These are phyloP conservation scores for Pisolithus microcarpus DNA, from an alignment of 768 basidiomycete species.

Conservation along the genomic window DNA sequence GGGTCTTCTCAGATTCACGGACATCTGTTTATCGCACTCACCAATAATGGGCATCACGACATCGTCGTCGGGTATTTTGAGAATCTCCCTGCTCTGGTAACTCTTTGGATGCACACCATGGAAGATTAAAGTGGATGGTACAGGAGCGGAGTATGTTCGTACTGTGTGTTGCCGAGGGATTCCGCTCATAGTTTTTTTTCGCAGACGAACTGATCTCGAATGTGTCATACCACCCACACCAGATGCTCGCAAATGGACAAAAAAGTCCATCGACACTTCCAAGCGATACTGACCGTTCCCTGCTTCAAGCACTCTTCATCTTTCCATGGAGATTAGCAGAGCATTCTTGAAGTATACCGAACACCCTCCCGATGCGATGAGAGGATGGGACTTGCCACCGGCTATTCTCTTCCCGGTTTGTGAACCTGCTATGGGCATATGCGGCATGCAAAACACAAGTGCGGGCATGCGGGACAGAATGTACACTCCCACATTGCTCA, in stretches of 20 bases:
- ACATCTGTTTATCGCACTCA: constrained; percentile 57
- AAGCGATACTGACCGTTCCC: constrained; percentile 68
- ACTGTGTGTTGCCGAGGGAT: background rate
- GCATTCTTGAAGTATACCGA: constrained; percentile 90
- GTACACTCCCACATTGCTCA: constrained; percentile 75
- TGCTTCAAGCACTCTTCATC: constrained; percentile 49
- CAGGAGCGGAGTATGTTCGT: constrained; percentile 36
- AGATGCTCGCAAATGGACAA: constrained; percentile 11
- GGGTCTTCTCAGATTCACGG: constrained; percentile 75
- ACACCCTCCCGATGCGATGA: constrained; percentile 90
- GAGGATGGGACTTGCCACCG: constrained; percentile 90
- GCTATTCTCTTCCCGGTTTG: constrained; percentile 57
- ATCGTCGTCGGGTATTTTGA: constrained; percentile 64
- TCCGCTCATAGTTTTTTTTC: background rate
- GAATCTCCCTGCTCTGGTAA: constrained; percentile 89
- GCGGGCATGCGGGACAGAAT: constrained; percentile 34
- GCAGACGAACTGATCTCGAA: constrained; percentile 59
- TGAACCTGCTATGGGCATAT: background rate
- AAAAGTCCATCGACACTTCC: constrained; percentile 58
- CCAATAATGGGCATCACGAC: constrained; percentile 47
- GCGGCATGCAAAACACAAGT: background rate
- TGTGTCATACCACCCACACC: constrained; percentile 50
- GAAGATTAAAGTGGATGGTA: constrained; percentile 41
- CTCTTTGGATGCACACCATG: constrained; percentile 81
- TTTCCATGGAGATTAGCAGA: constrained; percentile 73